These are phyloP conservation scores for Gigaspora rosea DNA, from an alignment of 192 early-diverging fungal species.

Conservation along the genomic window DNA sequence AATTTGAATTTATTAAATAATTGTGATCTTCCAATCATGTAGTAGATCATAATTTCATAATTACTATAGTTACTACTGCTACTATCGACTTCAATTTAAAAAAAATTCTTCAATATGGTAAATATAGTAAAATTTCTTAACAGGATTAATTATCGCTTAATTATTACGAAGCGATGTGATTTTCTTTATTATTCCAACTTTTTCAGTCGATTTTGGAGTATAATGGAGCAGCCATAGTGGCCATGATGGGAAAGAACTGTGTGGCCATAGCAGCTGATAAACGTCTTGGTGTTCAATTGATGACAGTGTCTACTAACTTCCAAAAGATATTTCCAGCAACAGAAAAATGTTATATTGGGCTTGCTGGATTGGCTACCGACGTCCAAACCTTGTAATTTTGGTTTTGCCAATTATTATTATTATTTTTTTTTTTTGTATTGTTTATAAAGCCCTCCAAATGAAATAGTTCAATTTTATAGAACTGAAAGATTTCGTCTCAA, in stretches of 20 bases:
- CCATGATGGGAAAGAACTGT: conserved; percentile 98
- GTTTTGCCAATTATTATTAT: not conserved
- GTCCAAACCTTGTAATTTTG: conserved; percentile 86
- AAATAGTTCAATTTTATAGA: conserved; percentile 44
- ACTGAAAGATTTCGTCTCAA: conserved; percentile 89
- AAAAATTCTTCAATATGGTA: too few species aligned
- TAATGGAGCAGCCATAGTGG: conserved; percentile 93
- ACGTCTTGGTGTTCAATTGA: conserved; percentile 87
- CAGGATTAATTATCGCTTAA: too few species aligned
- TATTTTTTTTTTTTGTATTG: not conserved
- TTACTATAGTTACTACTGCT: too few species aligned
- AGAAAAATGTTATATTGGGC: conserved; percentile 84
- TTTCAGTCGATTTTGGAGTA: conserved; percentile 75
- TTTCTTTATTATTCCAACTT: not conserved
- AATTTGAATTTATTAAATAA: too few species aligned
- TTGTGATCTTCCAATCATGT: too few species aligned
- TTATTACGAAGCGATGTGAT: not conserved
- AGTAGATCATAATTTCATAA: too few species aligned
- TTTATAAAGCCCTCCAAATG: not conserved
- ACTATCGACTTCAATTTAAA: too few species aligned
- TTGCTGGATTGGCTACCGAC: conserved; percentile 95
- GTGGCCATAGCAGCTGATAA: conserved; percentile 97
- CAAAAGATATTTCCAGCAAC: conserved; percentile 90
- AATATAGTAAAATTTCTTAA: too few species aligned
- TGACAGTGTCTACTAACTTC: conserved; percentile 95